Base-by-base conservation (phyloP, 345 rosid species). In the Cardiospermum halicacabum region DNA sequence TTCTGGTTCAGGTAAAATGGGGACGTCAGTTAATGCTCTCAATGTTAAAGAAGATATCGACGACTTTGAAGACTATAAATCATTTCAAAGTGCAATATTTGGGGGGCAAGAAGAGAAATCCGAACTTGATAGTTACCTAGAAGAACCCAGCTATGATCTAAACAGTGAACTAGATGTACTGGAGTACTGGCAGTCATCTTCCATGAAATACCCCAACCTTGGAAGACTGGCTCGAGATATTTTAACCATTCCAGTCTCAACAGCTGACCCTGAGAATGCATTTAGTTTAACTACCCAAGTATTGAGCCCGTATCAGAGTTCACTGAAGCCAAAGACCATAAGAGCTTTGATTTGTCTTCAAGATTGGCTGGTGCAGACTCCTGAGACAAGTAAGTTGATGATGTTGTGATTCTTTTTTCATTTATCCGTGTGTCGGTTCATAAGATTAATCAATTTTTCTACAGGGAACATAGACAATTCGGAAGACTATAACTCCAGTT, bases 101-200 rank as follows among this genome's bases (percentile, higher is more conserved):
- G 50, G 5, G 37, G 53, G 69, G 48, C 56, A 42, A 24, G 62
- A 55, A 68, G 66, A 56, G 62, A 73, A 50, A 39, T 69, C 80
- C 42, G 66, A 69, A 49, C 64, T 69, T 18, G 70, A 70, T 60
- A 39, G 60, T 59, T 67, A 74, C 60, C 47, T 71, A 39, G 75
- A 70, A 64, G 69, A 78, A 19, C 69, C 72, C 21, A 67, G 67
- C 58, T 53, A 58, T 47, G 75, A 73, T 62, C 64, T 66, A 58
- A 53, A 63, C 39, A 60, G 59, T 56, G 71, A 68, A 65, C 56
- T 69, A 39, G 66, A 77, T 69, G 65, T 72, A 6, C 59, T 53
- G 26, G 64, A 53, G 43, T 68, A 60, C 49, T 70, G 75, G 72
- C 53, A 53, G 47, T 58, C 66, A 42, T 56, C 67, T 19, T 66